Base-by-base conservation (phyloP, 805 yeast species). In the Lipomyces anomalus region DNA sequence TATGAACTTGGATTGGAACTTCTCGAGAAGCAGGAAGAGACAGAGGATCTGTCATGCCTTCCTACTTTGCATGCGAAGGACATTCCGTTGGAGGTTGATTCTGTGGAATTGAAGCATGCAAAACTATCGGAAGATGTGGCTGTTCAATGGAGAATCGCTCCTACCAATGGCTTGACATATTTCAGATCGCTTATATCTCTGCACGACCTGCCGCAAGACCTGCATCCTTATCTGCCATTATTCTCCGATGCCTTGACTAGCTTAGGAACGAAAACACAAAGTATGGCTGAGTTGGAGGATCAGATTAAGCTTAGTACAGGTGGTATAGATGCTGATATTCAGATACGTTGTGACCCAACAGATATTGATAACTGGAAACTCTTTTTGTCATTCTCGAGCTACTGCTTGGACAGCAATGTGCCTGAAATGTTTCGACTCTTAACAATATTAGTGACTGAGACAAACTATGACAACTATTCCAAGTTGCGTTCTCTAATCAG, bases 291-390 rank as follows among this genome's bases (percentile, higher is more conserved):
- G 30, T 73, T 92, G 47, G 97, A 90, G 60, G 88, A 89, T 55
- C 79, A 80, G 37, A 88, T 92, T 55, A 85, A 82, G 59, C 69
- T 81, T 40, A 72, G 74, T 45, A 88, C 97, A 0, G 97, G 97
- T 22, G 96, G 97, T 0, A 63, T 92, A 17, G 69, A 79, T 3
- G 75, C 88, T n/a, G 70, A 76, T 18, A 69, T 78, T 5, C 70
- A 75, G 50, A 76, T 79, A 1, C 73, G 73, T 38, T 68, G 82
- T 3, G 72, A 79, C 35, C 81, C 87, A 2, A 61, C 75, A 40
- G 61, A 71, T 1, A 70, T 84, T 2, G 72, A 67, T 21, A 26
- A 42, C 13, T 47, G 45, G 45, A 32, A 37, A 7, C 61, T 87
- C 43, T 69, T 72, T 22, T 78, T 84, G 55, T 67, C 74, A 23